Base-by-base conservation (phyloP, 805 yeast species). In the Candida stauntonica region DNA sequence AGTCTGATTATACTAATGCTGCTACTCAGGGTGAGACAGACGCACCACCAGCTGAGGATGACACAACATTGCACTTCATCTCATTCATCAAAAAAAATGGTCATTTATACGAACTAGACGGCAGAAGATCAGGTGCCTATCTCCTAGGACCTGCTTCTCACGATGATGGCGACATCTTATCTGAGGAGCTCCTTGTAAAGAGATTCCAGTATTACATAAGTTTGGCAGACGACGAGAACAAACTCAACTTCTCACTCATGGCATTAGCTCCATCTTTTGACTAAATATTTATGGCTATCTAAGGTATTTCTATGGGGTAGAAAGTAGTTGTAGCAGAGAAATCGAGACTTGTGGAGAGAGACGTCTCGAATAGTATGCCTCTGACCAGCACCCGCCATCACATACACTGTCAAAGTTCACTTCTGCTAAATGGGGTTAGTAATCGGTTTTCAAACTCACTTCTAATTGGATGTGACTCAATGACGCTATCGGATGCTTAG, bases 61-160 rank as follows among this genome's bases (percentile, higher is more conserved):
- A 66, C 3, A 68, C 76, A 5, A 76, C 79, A 38, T 66, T 81
- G 41, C 99, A 91, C 62, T 91, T 85, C 55, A 79, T 91, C 18
- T 71, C 93, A 5, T 81, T 84, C 51, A 67, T 84, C 9, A 78
- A 74, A 50, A 62, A 64, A 11, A 70, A 76, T 45, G 75, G 74
- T 7, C 75, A 75, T 42, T 55, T 91, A 16, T 86, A 77, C 52
- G 98, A 91, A 61, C 68, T 91, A 26, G 99, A 91, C 55, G 99
- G 99, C 1, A 72, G 98, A 47, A 70, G 94, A 47, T 61, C 61
- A 26, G 93, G 95, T 0, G 87, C 96, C 0, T 68, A 81, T 26
- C 77, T 73, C 42, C 62, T 87, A 29, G 88, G 79, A 5, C 36
- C 49, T 4, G 45, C 56, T 1, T 29, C 36, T 12, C 12, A 7